phyloP scores from a whole-genome alignment of 1,139 yeast genomes.

The Candida anutae region DNA sequence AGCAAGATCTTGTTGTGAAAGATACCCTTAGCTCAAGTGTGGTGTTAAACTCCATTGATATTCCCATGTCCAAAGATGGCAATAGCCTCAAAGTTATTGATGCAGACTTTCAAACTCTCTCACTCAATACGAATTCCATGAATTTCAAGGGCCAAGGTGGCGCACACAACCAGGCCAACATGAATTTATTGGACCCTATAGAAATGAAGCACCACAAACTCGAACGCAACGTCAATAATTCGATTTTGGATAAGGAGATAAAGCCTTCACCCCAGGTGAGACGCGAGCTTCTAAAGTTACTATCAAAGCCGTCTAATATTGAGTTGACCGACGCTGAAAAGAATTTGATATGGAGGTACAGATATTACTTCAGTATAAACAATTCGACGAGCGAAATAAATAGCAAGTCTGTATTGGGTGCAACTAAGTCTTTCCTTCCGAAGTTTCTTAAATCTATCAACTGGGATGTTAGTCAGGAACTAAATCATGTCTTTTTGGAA shows the following conservation, averaged over 20 bases:
- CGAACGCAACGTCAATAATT: constrained; percentile 68
- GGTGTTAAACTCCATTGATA: constrained; percentile 29
- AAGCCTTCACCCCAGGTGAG: constrained; percentile 84
- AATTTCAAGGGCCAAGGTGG: constrained; percentile 1
- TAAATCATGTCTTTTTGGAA: constrained; percentile 64
- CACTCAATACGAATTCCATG: constrained; percentile 4
- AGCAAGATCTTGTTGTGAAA: constrained; percentile 3
- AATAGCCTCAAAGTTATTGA: constrained; percentile 23
- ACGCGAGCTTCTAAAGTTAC: constrained; percentile 60
- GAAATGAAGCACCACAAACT: constrained; percentile 80
- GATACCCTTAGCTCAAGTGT: constrained; percentile 14
- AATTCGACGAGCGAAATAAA: constrained; percentile 15
- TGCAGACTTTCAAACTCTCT: constrained; percentile 26
- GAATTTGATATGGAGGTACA: constrained; percentile 83
- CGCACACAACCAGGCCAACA: constrained; percentile 1
- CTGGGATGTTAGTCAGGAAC: constrained; percentile 80
- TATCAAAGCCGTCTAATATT: constrained; percentile 76
- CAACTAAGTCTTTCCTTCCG: constrained; percentile 56
- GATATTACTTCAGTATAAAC: constrained; percentile 76
- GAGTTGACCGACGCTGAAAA: constrained; percentile 78
- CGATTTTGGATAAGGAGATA: constrained; percentile 72
- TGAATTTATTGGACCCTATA: constrained; percentile 64
- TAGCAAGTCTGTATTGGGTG: constrained; percentile 4
- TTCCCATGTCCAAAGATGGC: constrained; percentile 13
- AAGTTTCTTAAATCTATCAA: constrained; percentile 83